Evolutionary conservation across 768 basidiomycete genomes (phyloP).

Genomic region (Porphyrellus cyaneotinctus): DNA sequence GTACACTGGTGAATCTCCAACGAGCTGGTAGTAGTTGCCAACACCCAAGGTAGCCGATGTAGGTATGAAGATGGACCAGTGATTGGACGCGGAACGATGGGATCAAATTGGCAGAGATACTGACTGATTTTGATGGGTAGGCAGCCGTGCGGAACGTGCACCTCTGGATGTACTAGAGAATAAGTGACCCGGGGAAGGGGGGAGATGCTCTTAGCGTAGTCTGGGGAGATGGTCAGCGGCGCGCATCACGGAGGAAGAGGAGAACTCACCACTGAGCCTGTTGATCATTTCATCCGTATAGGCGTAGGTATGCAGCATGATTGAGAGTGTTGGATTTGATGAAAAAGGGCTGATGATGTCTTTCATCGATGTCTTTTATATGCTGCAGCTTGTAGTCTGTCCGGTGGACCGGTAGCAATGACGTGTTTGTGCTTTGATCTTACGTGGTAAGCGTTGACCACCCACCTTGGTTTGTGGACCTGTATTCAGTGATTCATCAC

Average conservation of each 20-base stretch:
- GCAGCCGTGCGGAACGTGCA: background rate
- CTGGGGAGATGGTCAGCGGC: background rate
- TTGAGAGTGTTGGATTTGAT: no score
- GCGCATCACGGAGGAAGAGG: background rate
- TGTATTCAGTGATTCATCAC: no score
- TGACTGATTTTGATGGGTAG: conserved; percentile 7
- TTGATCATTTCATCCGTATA: conserved; percentile 2
- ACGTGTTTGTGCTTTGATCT: no score
- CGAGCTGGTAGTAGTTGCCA: conserved; percentile 10
- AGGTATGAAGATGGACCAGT: conserved; percentile 13
- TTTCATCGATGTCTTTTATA: background rate
- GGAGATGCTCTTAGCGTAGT: background rate
- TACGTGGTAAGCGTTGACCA: no score
- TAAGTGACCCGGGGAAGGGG: background rate
- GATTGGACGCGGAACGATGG: background rate
- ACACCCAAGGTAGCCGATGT: conserved; percentile 1
- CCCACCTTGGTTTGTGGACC: no score
- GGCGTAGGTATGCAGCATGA: background rate
- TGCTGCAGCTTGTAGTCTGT: background rate
- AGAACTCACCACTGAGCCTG: background rate
- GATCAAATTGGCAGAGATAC: background rate
- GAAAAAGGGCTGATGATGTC: no score
- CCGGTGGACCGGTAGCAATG: no score
- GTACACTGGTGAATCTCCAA: background rate
- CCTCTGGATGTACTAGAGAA: background rate